Conservation (phyloP, 1,284 basidiomycete genomes). For the Pterulicium gracile region DNA sequence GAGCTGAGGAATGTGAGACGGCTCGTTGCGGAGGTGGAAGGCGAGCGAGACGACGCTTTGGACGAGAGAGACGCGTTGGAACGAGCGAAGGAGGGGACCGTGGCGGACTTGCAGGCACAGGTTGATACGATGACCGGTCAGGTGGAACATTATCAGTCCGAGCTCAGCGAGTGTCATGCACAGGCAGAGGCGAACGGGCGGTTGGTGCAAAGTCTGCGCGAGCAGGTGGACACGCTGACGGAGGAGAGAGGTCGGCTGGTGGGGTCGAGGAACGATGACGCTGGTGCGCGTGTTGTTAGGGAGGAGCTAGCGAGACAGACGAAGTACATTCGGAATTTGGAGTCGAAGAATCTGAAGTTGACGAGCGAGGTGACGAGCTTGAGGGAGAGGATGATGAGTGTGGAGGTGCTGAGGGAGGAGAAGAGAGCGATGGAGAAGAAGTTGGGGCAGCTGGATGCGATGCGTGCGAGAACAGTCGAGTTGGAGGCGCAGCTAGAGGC, state of each 20-base stretch:
- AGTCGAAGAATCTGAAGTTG: constrained; percentile 51
- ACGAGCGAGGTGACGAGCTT: constrained; percentile 41
- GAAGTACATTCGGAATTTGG: constrained; percentile 47
- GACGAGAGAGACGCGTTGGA: constrained; percentile 37
- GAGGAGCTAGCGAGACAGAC: constrained; percentile 57
- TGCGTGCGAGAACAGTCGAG: constrained; percentile 44
- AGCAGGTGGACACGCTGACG: constrained; percentile 33
- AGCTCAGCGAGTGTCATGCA: constrained; percentile 27
- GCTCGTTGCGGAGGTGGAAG: constrained; percentile 23
- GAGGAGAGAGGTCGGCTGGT: constrained; percentile 15
- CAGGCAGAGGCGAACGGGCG: constrained; percentile 31
- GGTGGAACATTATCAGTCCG: constrained; percentile 30
- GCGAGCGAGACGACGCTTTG: constrained; percentile 43
- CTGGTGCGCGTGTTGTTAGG: constrained; percentile 43
- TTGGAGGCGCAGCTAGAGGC: constrained; percentile 57
- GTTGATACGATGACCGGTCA: constrained; percentile 34
- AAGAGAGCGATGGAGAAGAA: constrained; percentile 56
- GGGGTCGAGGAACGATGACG: constrained; percentile 25
- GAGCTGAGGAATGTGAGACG: constrained; percentile 5
- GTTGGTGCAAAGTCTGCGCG: constrained; percentile 32
- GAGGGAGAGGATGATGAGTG: constrained; percentile 41
- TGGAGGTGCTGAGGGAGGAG: constrained; percentile 68
- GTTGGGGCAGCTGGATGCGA: constrained; percentile 37
- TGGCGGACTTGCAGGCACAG: constrained; percentile 33
- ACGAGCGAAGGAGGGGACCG: constrained; percentile 32